phyloP scores from a whole-genome alignment of 768 basidiomycete genomes.

The Mycena alexandri region DNA sequence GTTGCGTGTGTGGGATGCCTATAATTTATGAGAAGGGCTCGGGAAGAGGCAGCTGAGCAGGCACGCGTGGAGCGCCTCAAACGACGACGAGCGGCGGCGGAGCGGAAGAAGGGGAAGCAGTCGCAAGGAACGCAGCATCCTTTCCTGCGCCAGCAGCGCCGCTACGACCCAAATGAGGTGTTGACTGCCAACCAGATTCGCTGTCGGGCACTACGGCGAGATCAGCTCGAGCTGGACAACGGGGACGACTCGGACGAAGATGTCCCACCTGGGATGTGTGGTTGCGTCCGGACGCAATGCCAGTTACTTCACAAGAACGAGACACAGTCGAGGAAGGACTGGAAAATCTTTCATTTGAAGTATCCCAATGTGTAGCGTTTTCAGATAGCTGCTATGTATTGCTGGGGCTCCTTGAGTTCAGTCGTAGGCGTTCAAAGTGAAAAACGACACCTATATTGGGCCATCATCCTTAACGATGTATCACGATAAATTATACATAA shows the following conservation, averaged over 20 bases:
- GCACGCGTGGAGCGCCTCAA: no score
- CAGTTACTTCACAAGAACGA: neutral
- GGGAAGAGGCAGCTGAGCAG: no score
- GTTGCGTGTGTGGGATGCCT: no score
- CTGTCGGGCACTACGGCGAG: neutral
- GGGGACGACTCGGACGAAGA: neutral
- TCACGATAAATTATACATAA: no score
- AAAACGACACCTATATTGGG: no score
- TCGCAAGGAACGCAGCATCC: neutral
- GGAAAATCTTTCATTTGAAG: neutral
- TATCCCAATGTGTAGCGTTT: neutral
- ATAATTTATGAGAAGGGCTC: no score
- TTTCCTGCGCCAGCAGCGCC: neutral
- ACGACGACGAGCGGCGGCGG: no score
- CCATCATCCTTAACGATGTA: no score
- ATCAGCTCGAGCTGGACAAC: neutral
- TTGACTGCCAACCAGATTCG: neutral
- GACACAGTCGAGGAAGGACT: neutral
- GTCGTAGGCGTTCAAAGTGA: no score
- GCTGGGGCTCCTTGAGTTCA: neutral
- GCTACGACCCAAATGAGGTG: neutral
- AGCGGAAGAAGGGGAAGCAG: no score
- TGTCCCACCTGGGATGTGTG: neutral
- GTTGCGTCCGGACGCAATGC: neutral
- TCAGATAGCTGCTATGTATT: neutral